These are phyloP conservation scores for Lentinula aciculospora DNA, from an alignment of 768 basidiomycete species.

Conservation along the genomic window DNA sequence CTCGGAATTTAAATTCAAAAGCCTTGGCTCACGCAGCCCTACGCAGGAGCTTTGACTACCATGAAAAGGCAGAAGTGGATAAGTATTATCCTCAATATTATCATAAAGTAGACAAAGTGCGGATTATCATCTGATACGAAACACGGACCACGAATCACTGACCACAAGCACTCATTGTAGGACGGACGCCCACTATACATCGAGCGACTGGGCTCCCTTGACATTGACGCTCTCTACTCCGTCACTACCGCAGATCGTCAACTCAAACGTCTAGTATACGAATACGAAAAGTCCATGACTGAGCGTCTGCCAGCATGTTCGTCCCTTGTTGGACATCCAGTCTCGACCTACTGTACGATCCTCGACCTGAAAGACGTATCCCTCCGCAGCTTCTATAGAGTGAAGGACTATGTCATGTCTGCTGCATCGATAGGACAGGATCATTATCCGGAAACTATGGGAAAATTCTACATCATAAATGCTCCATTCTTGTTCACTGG, in stretches of 20 bases:
- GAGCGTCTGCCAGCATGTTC: conserved; percentile 82
- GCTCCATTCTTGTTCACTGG: conserved; percentile 89
- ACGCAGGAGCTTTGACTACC: conserved; percentile 76
- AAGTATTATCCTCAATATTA: conserved; percentile 95
- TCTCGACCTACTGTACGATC: conserved; percentile 97
- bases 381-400: conserved; percentile 76
- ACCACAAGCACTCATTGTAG: conserved; percentile 29
- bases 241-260: conserved; percentile 84
- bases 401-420: conserved; percentile 84
- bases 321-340: conserved; percentile 67
- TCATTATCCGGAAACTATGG: conserved; percentile 91
- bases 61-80: conserved; percentile 76
- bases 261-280: conserved; percentile 80
- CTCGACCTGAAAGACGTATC: conserved; percentile 77
- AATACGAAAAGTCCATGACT: conserved; percentile 86
- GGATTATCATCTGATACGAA: conserved; percentile 6
- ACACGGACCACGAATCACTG: not conserved
- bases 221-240: conserved; percentile 76
- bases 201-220: conserved; percentile 86
- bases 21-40: not conserved
- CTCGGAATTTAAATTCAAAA: not conserved
- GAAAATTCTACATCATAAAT: conserved; percentile 98
- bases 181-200: conserved; percentile 95
- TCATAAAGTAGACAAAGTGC: conserved; percentile 90
- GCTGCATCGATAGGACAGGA: conserved; percentile 82